Evolutionary conservation across 2,329 filamentous ascomycete genomes (phyloP), one percentile per base, ranked within the genome.

Genomic region (Huntiella bhutanensis): DNA sequence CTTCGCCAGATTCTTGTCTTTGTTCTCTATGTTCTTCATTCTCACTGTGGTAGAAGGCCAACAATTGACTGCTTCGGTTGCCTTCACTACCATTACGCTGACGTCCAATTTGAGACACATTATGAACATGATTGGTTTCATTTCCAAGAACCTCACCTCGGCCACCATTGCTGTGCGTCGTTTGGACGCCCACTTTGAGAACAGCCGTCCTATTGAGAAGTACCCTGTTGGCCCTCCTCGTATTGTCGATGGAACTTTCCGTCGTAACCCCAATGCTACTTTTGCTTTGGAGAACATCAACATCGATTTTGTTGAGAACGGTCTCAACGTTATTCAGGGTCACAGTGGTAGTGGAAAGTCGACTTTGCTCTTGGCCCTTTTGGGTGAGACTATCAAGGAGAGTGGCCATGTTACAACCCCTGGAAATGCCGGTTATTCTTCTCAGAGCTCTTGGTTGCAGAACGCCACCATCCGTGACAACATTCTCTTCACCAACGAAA

Each of bases 301-400:
- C 1, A 56, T 75, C 16, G 60, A 68, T 41, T 75, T 75, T 51
- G 64, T 68, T 5, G 61, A 70, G 32, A 68, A 68, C 5, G 69
- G 69, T 0, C 56, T 76, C 17, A 75, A 72, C 46, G 68, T 71
- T 1, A 55, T 76, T 2, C 66, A 64, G 10, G 72, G 72, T 0
- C 63, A 64, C 10, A 74, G 70, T 33, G 72, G 72, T 5, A 67
- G 68, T 50, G 72, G 72, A 5, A 76, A 76, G 55, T 71, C 71
- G 1, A 73, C 70, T 0, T 57, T 76, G 2, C 58, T 75, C 17
- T 57, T 70, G 44, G 64, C 68, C 2, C 68, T 75, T 11, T 59
- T 75, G 3, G 71, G 71, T 8, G 71, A 75, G 55, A 70, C 70
- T 1, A 60, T 71, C 41, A 55, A 70, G 19, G 67, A 71, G 45